Conservation (phyloP, 208 protist genomes). For the Leishmania martiniquensis region DNA sequence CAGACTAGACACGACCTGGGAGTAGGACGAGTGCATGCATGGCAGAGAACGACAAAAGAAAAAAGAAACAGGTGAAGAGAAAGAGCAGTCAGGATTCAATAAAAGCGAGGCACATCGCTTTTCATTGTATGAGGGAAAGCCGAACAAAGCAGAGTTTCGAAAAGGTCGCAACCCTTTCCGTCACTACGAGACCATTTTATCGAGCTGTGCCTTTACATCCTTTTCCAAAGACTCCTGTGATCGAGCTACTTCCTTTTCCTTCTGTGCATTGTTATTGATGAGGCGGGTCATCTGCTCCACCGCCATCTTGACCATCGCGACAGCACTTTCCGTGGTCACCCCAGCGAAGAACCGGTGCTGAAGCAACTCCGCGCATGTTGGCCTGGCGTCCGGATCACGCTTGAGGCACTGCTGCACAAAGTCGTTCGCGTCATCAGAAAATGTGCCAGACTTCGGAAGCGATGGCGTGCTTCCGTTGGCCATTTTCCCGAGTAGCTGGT, state of each 20-base stretch:
- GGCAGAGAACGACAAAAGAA: constrained; percentile 14
- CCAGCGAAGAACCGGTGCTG: constrained; percentile 78
- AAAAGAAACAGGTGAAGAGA: neutral
- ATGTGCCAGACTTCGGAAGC: constrained; percentile 58
- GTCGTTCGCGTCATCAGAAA: constrained; percentile 72
- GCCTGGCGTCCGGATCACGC: constrained; percentile 71
- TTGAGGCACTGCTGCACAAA: constrained; percentile 79
- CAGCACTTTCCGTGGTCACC: constrained; percentile 66
- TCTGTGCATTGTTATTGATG: constrained; percentile 80
- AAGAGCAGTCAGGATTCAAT: neutral
- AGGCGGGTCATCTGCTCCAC: constrained; percentile 88
- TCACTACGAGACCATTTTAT: constrained; percentile 54
- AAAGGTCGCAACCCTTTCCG: neutral
- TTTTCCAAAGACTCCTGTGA: constrained; percentile 64
- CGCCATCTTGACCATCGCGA: constrained; percentile 81
- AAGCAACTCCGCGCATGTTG: constrained; percentile 73
- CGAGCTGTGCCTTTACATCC: constrained; percentile 74
- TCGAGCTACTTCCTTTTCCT: constrained; percentile 48
- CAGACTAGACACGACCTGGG: neutral
- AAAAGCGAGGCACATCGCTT: neutral
- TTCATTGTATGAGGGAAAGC: constrained; percentile 9
- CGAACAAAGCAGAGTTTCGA: neutral
- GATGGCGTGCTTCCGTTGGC: constrained; percentile 74
- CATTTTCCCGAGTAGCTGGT: constrained; percentile 83
- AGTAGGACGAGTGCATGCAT: neutral